Base-by-base conservation (phyloP, 2,329 filamentous ascomycete species). In the Ascocoryne sarcoides region DNA sequence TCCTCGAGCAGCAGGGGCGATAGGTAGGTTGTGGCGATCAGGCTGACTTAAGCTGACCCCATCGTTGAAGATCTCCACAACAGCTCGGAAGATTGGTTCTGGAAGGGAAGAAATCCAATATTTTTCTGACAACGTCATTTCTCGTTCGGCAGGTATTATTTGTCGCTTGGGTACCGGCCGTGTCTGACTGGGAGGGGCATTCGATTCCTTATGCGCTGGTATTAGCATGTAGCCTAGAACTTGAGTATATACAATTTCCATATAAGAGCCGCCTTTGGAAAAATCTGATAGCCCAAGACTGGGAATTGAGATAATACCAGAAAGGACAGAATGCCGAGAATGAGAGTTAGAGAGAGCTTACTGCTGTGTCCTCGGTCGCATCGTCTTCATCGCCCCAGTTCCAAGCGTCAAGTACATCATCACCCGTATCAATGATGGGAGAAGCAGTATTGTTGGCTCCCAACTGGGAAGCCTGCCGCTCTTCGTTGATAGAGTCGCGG, bases 71-170 rank as follows among this genome's bases (percentile, higher is more conserved):
- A 81, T 70, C 10, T 67, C 56, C 16, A 69, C 65, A 38, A 90
- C 76, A 19, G 85, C 70, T 14, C 75, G 69, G 15, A 89, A 68
- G 10, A 96, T 78, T 3, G 80, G 76, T 45, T 87, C 81, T 1
- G 92, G 90, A 60, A 95, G 82, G 2, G 84, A 83, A 0, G 90
- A 95, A 37, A 95, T 84, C 43, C 80, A 84, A 60, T 95, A 98
- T 1, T 75, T 84, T 63, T 98, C 92, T 46, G 73, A 83, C 32
- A 96, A 65, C 0, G 84, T 83, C 44, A 96, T 65, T 57, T 92
- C 83, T 37, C 48, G 44, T 3, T 33, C 39, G 12, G 48, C 40
- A 18, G 51, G 16, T 5, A 38, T 15, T 5, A 20, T 19, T 12
- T 41, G 20, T 12, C n/a, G n/a, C n/a, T n/a, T n/a, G n/a, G n/a